These are phyloP conservation scores for Sordaria brevicollis DNA, from an alignment of 495 filamentous ascomycete genomes.

Conservation along the genomic window DNA sequence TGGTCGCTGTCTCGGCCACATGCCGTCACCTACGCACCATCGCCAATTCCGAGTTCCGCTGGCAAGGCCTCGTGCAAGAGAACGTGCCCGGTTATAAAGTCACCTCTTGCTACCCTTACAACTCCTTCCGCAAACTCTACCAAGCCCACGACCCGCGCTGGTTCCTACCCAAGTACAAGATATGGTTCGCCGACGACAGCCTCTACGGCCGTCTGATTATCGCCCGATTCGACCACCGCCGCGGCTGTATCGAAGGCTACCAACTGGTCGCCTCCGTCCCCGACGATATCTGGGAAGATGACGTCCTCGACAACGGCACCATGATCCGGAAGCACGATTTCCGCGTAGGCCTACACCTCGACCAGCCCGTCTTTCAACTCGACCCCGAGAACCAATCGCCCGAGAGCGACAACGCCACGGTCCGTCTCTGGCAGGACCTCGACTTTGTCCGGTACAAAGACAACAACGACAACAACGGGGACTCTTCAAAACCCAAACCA, in stretches of 20 bases:
- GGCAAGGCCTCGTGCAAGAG: conserved; percentile 51
- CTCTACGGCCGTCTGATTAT: conserved; percentile 61
- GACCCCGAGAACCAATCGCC: conserved; percentile 20
- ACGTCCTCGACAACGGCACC: conserved; percentile 42
- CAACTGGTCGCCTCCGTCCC: conserved; percentile 53
- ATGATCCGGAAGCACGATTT: conserved; percentile 68
- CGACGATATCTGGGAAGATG: conserved; percentile 4
- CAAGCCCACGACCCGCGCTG: conserved; percentile 67
- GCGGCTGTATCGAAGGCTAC: conserved; percentile 72
- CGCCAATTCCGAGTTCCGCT: conserved; percentile 47
- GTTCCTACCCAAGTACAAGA: conserved; percentile 67
- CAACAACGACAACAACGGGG: too few relatives aligned
- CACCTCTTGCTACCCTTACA: conserved; percentile 43
- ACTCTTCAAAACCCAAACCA: conserved; percentile 1
- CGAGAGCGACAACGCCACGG: not conserved
- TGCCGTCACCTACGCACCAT: conserved; percentile 44
- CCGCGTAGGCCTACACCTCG: conserved; percentile 54
- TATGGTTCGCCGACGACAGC: conserved; percentile 78
- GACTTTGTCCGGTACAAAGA: not conserved
- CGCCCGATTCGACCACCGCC: conserved; percentile 57
- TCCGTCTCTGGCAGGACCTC: not conserved
- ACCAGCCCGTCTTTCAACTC: conserved; percentile 59
- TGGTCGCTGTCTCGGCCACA: conserved; percentile 42
- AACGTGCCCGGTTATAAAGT: conserved; percentile 48
- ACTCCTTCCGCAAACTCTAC: conserved; percentile 58